Conservation (phyloP, 306 rosid species). For the Bauhinia variegata region DNA sequence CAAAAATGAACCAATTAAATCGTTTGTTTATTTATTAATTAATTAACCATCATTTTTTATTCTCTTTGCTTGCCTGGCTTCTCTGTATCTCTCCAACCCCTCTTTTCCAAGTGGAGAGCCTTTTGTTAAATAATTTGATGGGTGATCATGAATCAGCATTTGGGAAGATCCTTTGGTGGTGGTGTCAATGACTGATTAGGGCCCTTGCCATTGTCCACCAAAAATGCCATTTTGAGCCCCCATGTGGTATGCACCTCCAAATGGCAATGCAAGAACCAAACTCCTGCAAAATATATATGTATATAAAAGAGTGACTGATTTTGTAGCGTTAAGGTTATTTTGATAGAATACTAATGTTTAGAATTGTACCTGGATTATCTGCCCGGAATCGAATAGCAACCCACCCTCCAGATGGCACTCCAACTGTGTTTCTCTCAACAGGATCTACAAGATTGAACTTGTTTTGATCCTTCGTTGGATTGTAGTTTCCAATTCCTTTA, state of each 20-base stretch:
- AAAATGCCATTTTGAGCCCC: constrained; percentile 97
- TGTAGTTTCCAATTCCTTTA: constrained; percentile 70
- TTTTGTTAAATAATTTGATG: neutral
- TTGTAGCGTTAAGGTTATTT: neutral
- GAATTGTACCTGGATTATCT: constrained; percentile 84
- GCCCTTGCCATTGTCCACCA: constrained; percentile 91
- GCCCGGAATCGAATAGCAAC: constrained; percentile 78
- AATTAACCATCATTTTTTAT: constrained; percentile 7
- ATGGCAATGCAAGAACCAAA: constrained; percentile 96
- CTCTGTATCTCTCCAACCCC: neutral
- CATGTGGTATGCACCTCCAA: constrained; percentile 92
- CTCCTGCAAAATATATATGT: constrained; percentile 52
- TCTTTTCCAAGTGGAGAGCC: neutral
- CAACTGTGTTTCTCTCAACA: constrained; percentile 80
- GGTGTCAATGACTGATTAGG: constrained; percentile 66
- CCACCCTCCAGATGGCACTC: constrained; percentile 95
- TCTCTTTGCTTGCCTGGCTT: neutral
- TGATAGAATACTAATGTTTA: neutral
- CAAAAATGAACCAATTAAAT: constrained; percentile 13
- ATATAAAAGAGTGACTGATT: neutral
- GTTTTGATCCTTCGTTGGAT: constrained; percentile 54
- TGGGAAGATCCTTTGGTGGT: constrained; percentile 71
- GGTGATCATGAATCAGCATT: constrained; percentile 36
- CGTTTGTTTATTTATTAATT: constrained; percentile 26
- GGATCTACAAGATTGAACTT: constrained; percentile 76